These are phyloP conservation scores for Tylopilus sp. DNA, from an alignment of 1,284 basidiomycete genomes.

Conservation along the genomic window DNA sequence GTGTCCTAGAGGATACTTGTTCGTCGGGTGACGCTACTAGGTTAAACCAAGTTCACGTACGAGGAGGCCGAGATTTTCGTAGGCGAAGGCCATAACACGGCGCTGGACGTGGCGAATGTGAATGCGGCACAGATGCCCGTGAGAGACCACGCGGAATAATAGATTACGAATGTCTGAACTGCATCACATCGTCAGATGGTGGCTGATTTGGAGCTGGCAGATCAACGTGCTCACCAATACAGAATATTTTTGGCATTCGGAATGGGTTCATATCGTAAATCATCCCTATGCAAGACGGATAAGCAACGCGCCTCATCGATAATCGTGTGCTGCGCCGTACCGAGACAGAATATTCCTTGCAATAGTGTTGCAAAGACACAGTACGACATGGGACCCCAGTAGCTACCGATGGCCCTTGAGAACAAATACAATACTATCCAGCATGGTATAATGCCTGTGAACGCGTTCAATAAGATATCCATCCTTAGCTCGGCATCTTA, in stretches of 20 bases:
- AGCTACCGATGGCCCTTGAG: slow-evolving; percentile 20
- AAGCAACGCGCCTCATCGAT: not conserved
- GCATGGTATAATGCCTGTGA: slow-evolving; percentile 21
- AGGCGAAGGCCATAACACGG: slow-evolving; percentile 48
- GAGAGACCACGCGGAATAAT: slow-evolving; percentile 48
- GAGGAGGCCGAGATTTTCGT: slow-evolving; percentile 35
- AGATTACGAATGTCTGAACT: slow-evolving; percentile 29
- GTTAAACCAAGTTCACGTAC: slow-evolving; percentile 23
- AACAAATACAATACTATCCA: slow-evolving; percentile 27
- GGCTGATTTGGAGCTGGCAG: not conserved
- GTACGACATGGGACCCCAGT: slow-evolving; percentile 26
- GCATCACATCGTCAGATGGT: not conserved
- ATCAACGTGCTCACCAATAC: slow-evolving; percentile 43
- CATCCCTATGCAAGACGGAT: slow-evolving; percentile 46
- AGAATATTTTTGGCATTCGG: slow-evolving; percentile 57
- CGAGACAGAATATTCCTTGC: slow-evolving; percentile 31
- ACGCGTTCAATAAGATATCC: not conserved
- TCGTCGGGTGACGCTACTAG: not conserved
- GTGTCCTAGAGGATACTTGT: slow-evolving; percentile 29
- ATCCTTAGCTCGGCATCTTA: not conserved
- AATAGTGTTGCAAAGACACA: slow-evolving; percentile 25
- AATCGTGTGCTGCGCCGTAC: slow-evolving; percentile 8
- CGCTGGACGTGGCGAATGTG: slow-evolving; percentile 47
- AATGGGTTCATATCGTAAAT: slow-evolving; percentile 61
- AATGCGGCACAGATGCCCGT: slow-evolving; percentile 53